Base-by-base conservation (phyloP, 2,329 filamentous ascomycete species). In the Epichloe sibirici region DNA sequence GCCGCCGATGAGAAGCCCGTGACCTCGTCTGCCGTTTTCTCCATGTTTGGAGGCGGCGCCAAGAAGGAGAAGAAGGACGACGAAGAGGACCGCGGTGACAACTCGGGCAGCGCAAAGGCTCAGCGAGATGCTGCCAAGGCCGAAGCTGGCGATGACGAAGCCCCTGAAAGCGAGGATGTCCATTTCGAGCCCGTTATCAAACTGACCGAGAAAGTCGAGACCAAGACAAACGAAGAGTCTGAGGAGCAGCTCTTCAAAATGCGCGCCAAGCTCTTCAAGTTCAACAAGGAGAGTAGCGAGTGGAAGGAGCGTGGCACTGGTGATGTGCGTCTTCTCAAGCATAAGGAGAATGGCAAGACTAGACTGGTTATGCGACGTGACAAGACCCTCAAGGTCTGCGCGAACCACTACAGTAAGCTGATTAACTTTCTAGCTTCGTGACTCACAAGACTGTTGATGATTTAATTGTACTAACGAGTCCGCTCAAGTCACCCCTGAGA, bases 311-410 rank as follows among this genome's bases (percentile, higher is more conserved):
- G 93, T 68, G 93, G 93, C 59, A 97, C 93, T 59, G 93, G 93
- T 64, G 91, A 97, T 65, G 90, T 97, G 58, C 83, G 91, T 66
- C 80, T 98, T 71, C 79, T 98, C 68, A 97, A 96, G 84, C 93
- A 98, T 80, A 93, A 90, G 81, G 90, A 96, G 78, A 96, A 95
- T 71, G 83, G 86, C 74, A 97, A 97, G 85, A 95, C 90, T 55
- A 84, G 93, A 63, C 78, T 98, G 64, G 93, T 98, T 63, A 98
- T 98, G 93, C 87, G 93, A 71, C 83, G 93, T 69, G 93, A 98
- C 79, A 97, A 97, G 88, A 98, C 93, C 56, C 83, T 97, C 76
- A 98, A 98, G 82, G 93, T 98, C 74, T 98, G 93, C 85, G 93
- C 93, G 69, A 98, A 98, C 79, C 93, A 98, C 81, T 98, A 98